These are phyloP conservation scores for Margaritispora aquatica DNA, from an alignment of 495 filamentous ascomycete genomes.

Conservation along the genomic window DNA sequence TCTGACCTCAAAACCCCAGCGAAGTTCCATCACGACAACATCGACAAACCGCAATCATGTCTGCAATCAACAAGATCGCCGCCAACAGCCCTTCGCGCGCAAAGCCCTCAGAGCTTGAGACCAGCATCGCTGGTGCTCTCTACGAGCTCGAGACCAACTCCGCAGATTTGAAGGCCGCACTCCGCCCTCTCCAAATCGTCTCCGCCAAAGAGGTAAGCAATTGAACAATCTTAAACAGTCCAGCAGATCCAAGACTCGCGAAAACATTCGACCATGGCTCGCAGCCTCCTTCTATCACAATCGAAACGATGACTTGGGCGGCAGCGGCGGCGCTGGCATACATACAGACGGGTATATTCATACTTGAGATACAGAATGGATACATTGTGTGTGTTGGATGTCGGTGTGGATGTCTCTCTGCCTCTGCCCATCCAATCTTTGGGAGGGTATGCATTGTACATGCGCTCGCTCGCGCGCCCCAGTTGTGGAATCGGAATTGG, in stretches of 20 bases:
- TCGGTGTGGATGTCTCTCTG: conserved; percentile 13
- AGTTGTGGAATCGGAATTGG: conserved; percentile 60
- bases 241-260: neutral
- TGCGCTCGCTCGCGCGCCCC: conserved; percentile 9
- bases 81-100: conserved; percentile 88
- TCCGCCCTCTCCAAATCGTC: conserved; percentile 94
- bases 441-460: neutral
- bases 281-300: conserved; percentile 10
- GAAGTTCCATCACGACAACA: too few species aligned
- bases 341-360: conserved; percentile 14
- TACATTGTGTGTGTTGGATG: conserved; percentile 17
- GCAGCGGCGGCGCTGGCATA: conserved; percentile 16
- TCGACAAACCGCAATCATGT: conserved; percentile 20
- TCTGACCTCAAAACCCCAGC: too few species aligned
- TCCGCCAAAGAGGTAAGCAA: conserved; percentile 92
- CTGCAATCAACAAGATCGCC: conserved; percentile 93
- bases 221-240: conserved; percentile 8
- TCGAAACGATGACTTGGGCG: conserved; percentile 4
- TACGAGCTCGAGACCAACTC: conserved; percentile 98
- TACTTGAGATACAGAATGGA: conserved; percentile 19
- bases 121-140: conserved; percentile 86
- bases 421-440: too few species aligned
- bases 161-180: conserved; percentile 84
- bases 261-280: conserved; percentile 1
- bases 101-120: conserved; percentile 93